A percentile compares a stretch with the other conserved stretches of the same genome.
These are phyloP conservation scores for Hypocrella siamensis DNA, from an alignment of 2,329 filamentous ascomycete genomes.

Conservation along the genomic window DNA sequence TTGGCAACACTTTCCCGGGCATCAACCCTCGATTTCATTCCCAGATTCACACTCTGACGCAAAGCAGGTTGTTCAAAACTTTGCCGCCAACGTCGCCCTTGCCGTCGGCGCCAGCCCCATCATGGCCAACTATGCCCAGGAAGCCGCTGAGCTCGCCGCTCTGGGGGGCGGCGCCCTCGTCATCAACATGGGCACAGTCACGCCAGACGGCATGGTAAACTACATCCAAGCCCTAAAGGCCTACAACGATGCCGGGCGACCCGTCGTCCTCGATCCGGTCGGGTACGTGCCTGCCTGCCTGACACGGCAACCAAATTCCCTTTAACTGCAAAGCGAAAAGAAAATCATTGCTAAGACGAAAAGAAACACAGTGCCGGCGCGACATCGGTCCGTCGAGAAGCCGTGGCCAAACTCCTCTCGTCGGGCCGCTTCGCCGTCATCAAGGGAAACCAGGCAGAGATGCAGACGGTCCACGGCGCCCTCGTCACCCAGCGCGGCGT, in stretches of 20 bases:
- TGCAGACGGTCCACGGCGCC: conserved; percentile 53
- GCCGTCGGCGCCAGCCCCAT: conserved; percentile 78
- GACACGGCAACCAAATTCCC: too few species aligned
- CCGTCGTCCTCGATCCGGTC: conserved; percentile 78
- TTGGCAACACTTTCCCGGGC: conserved; percentile 6
- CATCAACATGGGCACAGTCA: conserved; percentile 90
- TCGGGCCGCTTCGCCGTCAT: conserved; percentile 72
- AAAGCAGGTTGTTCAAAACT: conserved; percentile 78
- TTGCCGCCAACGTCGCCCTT: conserved; percentile 81
- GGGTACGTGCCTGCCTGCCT: too few species aligned
- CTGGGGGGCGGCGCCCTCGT: conserved; percentile 69
- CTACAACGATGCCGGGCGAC: conserved; percentile 64
- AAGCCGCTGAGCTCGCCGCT: conserved; percentile 65
- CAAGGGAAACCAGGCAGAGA: conserved; percentile 89
- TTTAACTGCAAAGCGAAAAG: background rate
- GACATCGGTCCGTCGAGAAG: conserved; percentile 54
- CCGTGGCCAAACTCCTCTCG: conserved; percentile 55
- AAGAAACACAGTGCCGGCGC: conserved; percentile 48
- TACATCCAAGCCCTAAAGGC: conserved; percentile 60
- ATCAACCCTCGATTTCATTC: background rate
- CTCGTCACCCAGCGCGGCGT: conserved; percentile 56
- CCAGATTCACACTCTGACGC: too few species aligned
- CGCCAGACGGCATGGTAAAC: conserved; percentile 54
- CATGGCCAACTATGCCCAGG: conserved; percentile 78
- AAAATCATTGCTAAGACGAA: background rate